phyloP scores from a whole-genome alignment of 1,284 basidiomycete genomes.

The Mycosarcoma maydis region DNA sequence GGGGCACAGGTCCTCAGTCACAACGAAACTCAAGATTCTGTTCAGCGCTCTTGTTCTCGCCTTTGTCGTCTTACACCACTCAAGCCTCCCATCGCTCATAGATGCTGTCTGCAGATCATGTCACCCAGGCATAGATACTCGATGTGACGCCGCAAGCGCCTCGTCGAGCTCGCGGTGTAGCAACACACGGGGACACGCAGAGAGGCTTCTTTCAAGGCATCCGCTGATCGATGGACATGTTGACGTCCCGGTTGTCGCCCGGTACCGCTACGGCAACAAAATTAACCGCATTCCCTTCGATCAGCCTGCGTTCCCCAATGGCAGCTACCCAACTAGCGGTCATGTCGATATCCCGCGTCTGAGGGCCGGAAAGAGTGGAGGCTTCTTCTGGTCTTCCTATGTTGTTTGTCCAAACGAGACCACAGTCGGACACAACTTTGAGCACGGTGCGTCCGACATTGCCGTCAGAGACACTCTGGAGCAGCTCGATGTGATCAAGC shows the following conservation, averaged over 20 bases:
- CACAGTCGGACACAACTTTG: constrained; percentile 32
- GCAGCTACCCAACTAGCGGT: constrained; percentile 16
- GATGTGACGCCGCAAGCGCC: neutral
- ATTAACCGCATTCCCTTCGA: constrained; percentile 40
- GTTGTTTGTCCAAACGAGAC: constrained; percentile 35
- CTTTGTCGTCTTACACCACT: neutral
- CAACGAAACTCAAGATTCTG: neutral
- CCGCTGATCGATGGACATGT: constrained; percentile 51
- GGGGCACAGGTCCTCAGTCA: neutral
- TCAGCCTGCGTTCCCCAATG: constrained; percentile 21
- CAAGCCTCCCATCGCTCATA: neutral
- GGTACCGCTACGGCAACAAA: constrained; percentile 37
- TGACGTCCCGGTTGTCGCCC: constrained; percentile 43
- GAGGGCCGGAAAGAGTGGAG: constrained; percentile 33
- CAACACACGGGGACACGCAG: constrained; percentile 21
- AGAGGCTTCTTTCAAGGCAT: constrained; percentile 16
- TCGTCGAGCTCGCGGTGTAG: constrained; percentile 10
- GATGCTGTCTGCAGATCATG: neutral
- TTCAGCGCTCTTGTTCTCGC: neutral
- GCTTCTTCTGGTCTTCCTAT: constrained; percentile 53
- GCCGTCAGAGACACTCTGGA: constrained; percentile 42
- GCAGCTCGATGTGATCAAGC: constrained; percentile 47
- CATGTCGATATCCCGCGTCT: constrained; percentile 51
- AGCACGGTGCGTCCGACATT: constrained; percentile 19
- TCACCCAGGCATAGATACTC: constrained; percentile 6